Conservation (phyloP, 208 protist genomes). For the Trypanosomatidae sp. region DNA sequence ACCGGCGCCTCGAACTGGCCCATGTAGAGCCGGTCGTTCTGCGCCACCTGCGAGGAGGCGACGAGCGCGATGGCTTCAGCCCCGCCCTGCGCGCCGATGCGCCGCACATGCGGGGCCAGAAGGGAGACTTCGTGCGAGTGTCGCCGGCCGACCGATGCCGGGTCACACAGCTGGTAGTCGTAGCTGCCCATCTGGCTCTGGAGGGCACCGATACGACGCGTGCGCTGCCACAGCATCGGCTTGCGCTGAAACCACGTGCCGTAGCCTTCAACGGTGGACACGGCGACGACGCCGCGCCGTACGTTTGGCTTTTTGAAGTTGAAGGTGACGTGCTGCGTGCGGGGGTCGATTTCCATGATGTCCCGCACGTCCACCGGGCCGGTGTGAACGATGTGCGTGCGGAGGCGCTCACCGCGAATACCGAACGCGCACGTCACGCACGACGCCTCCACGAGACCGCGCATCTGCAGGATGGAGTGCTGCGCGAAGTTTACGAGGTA, state of each 20-base stretch:
- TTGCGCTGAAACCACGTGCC: constrained; percentile 88
- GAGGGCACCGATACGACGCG: constrained; percentile 79
- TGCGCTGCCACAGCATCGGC: constrained; percentile 89
- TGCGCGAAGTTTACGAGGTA: constrained; percentile 75
- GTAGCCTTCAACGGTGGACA: constrained; percentile 83
- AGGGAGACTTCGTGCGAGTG: constrained; percentile 68
- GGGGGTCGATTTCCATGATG: constrained; percentile 45
- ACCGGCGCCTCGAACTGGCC: constrained; percentile 86
- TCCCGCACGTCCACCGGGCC: constrained; percentile 76
- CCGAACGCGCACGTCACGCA: constrained; percentile 82
- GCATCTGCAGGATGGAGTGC: constrained; percentile 77
- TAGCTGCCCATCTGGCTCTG: constrained; percentile 80
- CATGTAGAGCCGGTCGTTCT: constrained; percentile 79
- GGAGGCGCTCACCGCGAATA: constrained; percentile 75
- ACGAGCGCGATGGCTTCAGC: constrained; percentile 68
- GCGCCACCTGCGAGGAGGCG: constrained; percentile 75
- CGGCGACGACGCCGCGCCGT: constrained; percentile 70
- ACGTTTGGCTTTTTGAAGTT: constrained; percentile 53
- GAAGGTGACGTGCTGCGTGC: constrained; percentile 40
- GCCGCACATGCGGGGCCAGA: constrained; percentile 58
- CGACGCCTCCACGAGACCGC: constrained; percentile 76
- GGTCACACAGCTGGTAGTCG: constrained; percentile 50
- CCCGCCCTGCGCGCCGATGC: constrained; percentile 48
- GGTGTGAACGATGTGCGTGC: constrained; percentile 78
- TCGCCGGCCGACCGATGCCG: constrained; percentile 46